phyloP scores from a whole-genome alignment of 129 eudicot species.

The Ambrosia trifida region DNA sequence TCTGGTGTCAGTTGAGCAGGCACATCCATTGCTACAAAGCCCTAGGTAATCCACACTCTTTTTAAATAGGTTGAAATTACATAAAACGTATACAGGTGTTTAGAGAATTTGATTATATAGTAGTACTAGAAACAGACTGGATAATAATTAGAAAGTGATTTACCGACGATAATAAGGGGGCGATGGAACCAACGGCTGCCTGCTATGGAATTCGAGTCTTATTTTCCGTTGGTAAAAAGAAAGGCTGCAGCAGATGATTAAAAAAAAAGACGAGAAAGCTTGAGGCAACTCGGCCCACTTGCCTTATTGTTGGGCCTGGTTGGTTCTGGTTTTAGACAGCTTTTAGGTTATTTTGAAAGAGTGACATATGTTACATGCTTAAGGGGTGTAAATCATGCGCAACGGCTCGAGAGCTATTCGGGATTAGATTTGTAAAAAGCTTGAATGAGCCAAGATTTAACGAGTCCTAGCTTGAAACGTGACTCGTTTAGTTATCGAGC shows the following conservation, averaged over 20 bases:
- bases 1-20: constrained; percentile 52
- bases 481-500: too few relatives aligned
- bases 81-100: not conserved
- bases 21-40: constrained; percentile 35
- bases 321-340: not conserved
- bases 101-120: not conserved
- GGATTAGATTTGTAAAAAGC: too few relatives aligned
- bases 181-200: constrained; percentile 26
- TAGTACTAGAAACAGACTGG: too few relatives aligned
- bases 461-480: too few relatives aligned
- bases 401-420: too few relatives aligned
- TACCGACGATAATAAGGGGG: constrained; percentile 3
- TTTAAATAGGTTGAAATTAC: not conserved
- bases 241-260: not conserved
- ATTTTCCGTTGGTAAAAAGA: not conserved
- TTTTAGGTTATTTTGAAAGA: too few relatives aligned
- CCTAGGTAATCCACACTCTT: not conserved
- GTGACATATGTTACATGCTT: too few relatives aligned
- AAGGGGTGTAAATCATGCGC: too few relatives aligned
- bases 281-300: not conserved
- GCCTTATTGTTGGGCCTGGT: not conserved
- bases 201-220: not conserved
- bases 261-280: too few relatives aligned
- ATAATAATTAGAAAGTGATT: not conserved
- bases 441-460: too few relatives aligned